Conservation (phyloP, 257 asterid genomes). For the Nicotiana otophora region DNA sequence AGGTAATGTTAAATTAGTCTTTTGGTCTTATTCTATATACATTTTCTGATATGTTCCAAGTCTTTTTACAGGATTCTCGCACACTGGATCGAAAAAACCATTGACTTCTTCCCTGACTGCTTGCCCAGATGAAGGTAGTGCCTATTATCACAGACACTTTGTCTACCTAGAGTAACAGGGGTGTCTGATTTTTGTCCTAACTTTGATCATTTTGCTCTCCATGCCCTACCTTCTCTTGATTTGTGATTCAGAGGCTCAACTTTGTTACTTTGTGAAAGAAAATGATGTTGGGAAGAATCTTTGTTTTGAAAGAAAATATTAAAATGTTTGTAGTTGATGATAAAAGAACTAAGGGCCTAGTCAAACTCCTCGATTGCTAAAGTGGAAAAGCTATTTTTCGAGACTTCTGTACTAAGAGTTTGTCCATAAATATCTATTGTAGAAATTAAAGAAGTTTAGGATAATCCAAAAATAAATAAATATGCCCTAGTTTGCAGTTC, state of each 20-base stretch:
- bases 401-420: neutral
- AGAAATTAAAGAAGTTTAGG: neutral
- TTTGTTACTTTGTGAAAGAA: neutral
- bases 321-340: neutral
- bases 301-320: neutral
- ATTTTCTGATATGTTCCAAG: constrained; percentile 17
- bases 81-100: constrained; percentile 47
- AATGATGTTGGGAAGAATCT: neutral
- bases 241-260: neutral
- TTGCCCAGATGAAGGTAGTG: constrained; percentile 6
- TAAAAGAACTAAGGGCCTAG: neutral
- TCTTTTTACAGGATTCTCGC: constrained; percentile 60
- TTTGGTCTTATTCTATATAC: constrained; percentile 5
- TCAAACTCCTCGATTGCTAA: constrained; percentile 1
- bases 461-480: neutral
- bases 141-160: neutral
- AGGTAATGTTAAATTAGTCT: constrained; percentile 42
- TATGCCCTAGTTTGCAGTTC: neutral
- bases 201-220: neutral
- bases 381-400: neutral
- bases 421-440: neutral
- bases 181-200: neutral
- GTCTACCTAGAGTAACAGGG: neutral
- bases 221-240: neutral
- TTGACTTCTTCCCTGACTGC: constrained; percentile 27